Evolutionary conservation across 2,329 filamentous ascomycete species (phyloP), one percentile per base, ranked within the genome.

Genomic region (Colletotrichum liriopes): DNA sequence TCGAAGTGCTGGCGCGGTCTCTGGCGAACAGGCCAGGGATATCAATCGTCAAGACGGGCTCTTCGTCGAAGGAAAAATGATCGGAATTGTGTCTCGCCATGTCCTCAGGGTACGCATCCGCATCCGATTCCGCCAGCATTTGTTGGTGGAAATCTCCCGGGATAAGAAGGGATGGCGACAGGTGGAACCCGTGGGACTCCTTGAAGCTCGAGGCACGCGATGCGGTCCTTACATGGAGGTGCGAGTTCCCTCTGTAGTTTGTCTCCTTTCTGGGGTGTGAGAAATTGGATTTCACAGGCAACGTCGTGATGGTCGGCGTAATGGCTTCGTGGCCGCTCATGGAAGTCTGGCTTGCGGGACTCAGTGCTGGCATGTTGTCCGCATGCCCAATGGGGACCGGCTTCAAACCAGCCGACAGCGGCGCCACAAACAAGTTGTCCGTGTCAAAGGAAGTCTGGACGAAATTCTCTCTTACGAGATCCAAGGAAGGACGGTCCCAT

Each of bases 101-200:
- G 65, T 85, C 84, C 49, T 82, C 81, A 16, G 80, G 77, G 60
- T 74, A 79, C 5, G 65, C 51, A 20, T 72, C 69, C n/a, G 47
- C 35, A 29, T 64, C 68, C 35, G 64, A 72, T 6, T 72, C 71
- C 5, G 64, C 62, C 65, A 72, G 49, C 83, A 90, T 87, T 75
- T 90, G 85, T 73, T 87, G 84, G 64, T 88, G 85, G 75, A 87
- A 90, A 63, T 92, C 90, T 58, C 83, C 80, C 16, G 90, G 90
- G 65, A 92, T 90, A 61, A 92, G 83, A n/a, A 92, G 83, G 4
- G 88, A 88, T 0, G 90, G 90, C 9, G 90, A 92, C 43, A 92
- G 79, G 52, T 83, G 85, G 77, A 91, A 91, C 18, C 87, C 88
- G 67, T 91, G 87, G 0, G 86, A 86, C 77, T 91, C 90, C 75